Evolutionary conservation across 306 rosid species (phyloP), one percentile per base, ranked within the genome.

Genomic region (Rubus idaeus): DNA sequence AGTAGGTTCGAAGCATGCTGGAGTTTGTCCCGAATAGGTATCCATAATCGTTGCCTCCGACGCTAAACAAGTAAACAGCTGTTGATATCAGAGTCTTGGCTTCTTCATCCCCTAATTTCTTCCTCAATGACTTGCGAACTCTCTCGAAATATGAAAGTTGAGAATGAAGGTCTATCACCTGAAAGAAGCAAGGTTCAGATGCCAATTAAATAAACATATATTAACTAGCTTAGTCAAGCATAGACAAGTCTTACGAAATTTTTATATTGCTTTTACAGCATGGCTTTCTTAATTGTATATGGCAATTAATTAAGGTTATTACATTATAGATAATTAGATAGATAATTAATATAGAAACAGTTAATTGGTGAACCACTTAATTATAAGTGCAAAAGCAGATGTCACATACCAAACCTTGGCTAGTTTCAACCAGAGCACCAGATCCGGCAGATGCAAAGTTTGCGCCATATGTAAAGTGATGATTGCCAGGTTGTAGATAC

Each of bases 1-100:
- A 0, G 88, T 69, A 0, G 74, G 86, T 57, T 57, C 14, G 63
- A 57, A 57, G 67, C 10, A 12, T 14, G 42, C 67, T 30, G 18
- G 67, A 61, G 42, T 61, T 57, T 61, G 67, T 61, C 9, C n/a
- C n/a, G 67, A 61, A 61, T 13, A 30, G 35, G 35, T 30, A 30
- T 30, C 35, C 35, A 9, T 61, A 61, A 61, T 61, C 67, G 42
- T 61, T 61, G 67, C 67, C 40, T 4, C 67, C 67, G n/a, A 8
- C 67, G 30, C 67, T 61, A 5, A 30, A 12, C 4, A 61, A 5
- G n/a, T 57, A 57, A 57, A 61, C 67, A 61, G 67, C 67, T 61
- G n/a, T 61, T 61, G 67, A 30, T 30, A 61, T 61, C 42, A 61
- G 4, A 57, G 26, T 30, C n/a, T 61, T 61, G 40, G 42, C 44